These are phyloP conservation scores for Coniochaeta prunicola DNA, from an alignment of 2,329 filamentous ascomycete species.

Conservation along the genomic window DNA sequence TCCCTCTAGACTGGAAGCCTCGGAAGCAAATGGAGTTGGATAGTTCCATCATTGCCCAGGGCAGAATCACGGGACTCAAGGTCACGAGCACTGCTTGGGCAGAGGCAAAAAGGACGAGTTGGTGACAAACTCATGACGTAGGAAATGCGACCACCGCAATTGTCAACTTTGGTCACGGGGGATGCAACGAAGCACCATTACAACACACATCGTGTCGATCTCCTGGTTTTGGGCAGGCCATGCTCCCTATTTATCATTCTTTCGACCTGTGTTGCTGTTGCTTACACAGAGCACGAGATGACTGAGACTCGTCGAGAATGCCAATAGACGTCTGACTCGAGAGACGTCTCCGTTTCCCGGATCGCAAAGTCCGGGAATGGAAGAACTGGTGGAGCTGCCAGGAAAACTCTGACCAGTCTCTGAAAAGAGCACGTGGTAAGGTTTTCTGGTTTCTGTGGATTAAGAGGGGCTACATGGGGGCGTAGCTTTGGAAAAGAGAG, in stretches of 20 bases:
- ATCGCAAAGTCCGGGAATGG: not conserved
- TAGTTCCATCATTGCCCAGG: not conserved
- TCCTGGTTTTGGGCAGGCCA: no score
- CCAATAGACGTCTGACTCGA: not conserved
- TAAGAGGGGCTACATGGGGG: not conserved
- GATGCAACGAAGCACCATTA: not conserved
- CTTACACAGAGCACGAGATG: no score
- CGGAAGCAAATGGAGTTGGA: not conserved
- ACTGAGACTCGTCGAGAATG: no score
- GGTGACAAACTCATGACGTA: not conserved
- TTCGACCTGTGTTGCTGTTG: no score
- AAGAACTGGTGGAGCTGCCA: not conserved
- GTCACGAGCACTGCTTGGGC: not conserved
- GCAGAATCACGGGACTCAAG: not conserved
- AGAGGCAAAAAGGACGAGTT: not conserved
- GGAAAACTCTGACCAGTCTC: not conserved
- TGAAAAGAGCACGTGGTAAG: not conserved
- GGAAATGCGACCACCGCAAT: not conserved
- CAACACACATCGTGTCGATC: not conserved
- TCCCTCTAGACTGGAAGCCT: not conserved
- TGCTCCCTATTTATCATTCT: no score
- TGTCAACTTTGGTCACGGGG: not conserved
- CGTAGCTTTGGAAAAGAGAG: not conserved
- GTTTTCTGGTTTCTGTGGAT: no score
- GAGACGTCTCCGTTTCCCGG: not conserved